A percentile compares a stretch with the other conserved stretches of the same genome.
Evolutionary conservation across 1,284 basidiomycete species (phyloP).

Genomic region (Athelia psychrophila): DNA sequence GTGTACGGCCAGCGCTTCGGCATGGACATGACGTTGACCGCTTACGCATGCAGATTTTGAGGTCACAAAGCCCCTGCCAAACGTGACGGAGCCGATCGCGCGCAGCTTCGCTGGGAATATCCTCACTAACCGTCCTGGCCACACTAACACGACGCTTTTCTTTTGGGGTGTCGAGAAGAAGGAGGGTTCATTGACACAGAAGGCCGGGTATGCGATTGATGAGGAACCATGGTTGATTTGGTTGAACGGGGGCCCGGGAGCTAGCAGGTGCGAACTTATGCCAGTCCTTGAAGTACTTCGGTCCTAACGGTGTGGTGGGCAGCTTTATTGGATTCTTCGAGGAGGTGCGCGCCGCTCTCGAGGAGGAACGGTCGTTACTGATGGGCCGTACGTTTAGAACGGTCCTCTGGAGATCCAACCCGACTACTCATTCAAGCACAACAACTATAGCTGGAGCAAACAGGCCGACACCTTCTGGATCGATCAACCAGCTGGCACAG

Average conservation of each 20-base stretch:
- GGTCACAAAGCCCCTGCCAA: slow-evolving; percentile 56
- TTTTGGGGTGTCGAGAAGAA: slow-evolving; percentile 68
- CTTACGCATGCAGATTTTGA: slow-evolving; percentile 49
- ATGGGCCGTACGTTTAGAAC: slow-evolving; percentile 35
- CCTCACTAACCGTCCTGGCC: slow-evolving; percentile 57
- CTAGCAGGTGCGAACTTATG: neutral
- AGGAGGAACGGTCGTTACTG: slow-evolving; percentile 15
- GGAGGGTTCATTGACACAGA: slow-evolving; percentile 53
- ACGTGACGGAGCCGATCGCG: slow-evolving; percentile 55
- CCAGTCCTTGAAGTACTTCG: neutral
- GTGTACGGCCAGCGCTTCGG: slow-evolving; percentile 38
- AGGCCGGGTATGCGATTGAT: slow-evolving; percentile 13
- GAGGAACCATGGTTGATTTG: slow-evolving; percentile 70
- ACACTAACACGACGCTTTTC: slow-evolving; percentile 71
- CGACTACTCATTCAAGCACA: slow-evolving; percentile 46
- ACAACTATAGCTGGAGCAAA: slow-evolving; percentile 55
- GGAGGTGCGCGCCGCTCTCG: slow-evolving; percentile 40
- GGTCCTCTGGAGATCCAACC: slow-evolving; percentile 58
- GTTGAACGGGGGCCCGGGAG: slow-evolving; percentile 66
- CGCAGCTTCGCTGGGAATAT: slow-evolving; percentile 69
- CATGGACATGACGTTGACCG: neutral
- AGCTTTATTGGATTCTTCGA: slow-evolving; percentile 62
- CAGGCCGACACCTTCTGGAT: slow-evolving; percentile 70
- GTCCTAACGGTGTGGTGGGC: slow-evolving; percentile 61
- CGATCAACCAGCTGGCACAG: slow-evolving; percentile 68